Percentiles rank a stretch among this genome's conserved stretches.
These are phyloP conservation scores for Zymoseptoria brevis DNA, from an alignment of 2,329 filamentous ascomycete genomes.

Conservation along the genomic window DNA sequence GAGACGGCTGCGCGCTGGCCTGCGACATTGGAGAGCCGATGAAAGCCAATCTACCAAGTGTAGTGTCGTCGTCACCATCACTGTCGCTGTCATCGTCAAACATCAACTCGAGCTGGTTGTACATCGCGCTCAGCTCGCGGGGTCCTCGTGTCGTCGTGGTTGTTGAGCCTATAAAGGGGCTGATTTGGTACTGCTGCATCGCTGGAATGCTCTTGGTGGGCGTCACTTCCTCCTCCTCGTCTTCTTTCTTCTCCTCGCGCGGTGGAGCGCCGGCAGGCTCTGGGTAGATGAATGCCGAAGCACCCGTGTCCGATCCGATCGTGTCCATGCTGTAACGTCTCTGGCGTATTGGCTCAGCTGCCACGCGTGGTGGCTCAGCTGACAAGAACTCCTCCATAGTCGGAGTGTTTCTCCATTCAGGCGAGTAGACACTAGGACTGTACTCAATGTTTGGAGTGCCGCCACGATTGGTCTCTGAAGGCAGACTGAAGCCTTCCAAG, in stretches of 20 bases:
- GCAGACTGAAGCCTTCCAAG: constrained; percentile 24
- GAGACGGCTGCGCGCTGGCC: neutral
- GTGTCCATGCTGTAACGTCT: neutral
- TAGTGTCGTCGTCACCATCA: neutral
- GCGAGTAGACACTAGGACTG: constrained; percentile 26
- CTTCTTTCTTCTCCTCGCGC: neutral
- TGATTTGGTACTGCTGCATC: neutral
- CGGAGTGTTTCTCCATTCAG: constrained; percentile 3
- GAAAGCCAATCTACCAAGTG: neutral
- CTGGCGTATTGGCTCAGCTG: neutral
- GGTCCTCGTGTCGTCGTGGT: neutral
- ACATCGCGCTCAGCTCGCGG: neutral
- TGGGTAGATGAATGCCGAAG: constrained; percentile 15
- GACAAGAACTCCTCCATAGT: neutral
- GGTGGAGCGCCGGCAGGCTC: constrained; percentile 16
- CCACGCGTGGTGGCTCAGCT: constrained; percentile 1
- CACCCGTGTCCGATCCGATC: constrained; percentile 9
- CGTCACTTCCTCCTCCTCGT: neutral
- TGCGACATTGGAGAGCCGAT: neutral
- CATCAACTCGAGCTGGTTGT: neutral
- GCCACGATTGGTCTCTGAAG: constrained; percentile 17
- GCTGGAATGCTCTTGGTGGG: neutral
- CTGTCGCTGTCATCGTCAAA: neutral
- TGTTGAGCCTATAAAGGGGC: constrained; percentile 5
- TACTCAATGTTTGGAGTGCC: constrained; percentile 10